A percentile compares a stretch with the other conserved stretches of the same genome.
These are phyloP conservation scores for Penicillium sp. DNA, from an alignment of 2,329 filamentous ascomycete genomes.

Conservation along the genomic window DNA sequence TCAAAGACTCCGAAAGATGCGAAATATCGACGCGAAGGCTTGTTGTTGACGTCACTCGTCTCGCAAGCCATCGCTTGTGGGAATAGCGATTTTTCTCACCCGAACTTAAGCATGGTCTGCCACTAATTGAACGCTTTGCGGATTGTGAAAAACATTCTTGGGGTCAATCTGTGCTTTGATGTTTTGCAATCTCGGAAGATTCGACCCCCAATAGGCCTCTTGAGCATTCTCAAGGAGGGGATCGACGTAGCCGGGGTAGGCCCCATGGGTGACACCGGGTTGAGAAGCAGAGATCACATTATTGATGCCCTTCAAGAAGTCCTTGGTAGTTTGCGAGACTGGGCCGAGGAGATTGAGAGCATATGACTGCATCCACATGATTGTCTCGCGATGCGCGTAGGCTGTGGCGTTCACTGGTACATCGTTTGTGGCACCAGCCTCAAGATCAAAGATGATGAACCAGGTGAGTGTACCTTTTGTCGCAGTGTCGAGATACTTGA, in stretches of 20 bases:
- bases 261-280: slow-evolving; percentile 45
- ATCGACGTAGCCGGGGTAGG: slow-evolving; percentile 67
- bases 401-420: slow-evolving; percentile 58
- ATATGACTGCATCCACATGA: slow-evolving; percentile 66
- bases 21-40: neutral
- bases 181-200: slow-evolving; percentile 49
- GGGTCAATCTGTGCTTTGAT: slow-evolving; percentile 59
- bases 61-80: neutral
- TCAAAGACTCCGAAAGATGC: neutral
- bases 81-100: neutral
- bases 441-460: slow-evolving; percentile 64
- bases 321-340: slow-evolving; percentile 49
- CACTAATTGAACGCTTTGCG: slow-evolving; percentile 48
- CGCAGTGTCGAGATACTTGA: slow-evolving; percentile 55
- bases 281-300: slow-evolving; percentile 31
- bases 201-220: slow-evolving; percentile 58
- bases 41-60: neutral
- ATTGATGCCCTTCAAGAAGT: slow-evolving; percentile 58
- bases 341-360: slow-evolving; percentile 52
- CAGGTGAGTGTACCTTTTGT: slow-evolving; percentile 57
- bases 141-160: slow-evolving; percentile 59
- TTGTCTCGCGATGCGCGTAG: slow-evolving; percentile 64
- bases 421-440: slow-evolving; percentile 62
- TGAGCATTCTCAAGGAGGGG: slow-evolving; percentile 50
- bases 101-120: neutral